phyloP scores from a whole-genome alignment of 2,329 filamentous ascomycete species.

The Chaetomiaceae sp. region DNA sequence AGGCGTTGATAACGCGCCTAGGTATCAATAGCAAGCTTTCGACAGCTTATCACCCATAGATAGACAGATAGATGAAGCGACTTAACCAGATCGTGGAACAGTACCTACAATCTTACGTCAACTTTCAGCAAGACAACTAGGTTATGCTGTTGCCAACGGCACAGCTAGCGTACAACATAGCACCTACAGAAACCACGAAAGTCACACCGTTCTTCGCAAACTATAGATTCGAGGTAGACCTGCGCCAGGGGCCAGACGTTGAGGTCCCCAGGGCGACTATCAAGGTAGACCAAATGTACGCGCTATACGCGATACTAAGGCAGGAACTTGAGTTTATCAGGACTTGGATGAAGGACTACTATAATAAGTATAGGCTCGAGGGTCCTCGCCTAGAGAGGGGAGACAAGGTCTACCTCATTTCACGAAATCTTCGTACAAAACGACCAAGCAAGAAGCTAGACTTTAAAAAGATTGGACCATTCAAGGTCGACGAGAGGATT shows the following conservation, averaged over 20 bases:
- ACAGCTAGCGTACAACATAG: constrained; percentile 21
- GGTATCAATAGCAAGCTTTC: constrained; percentile 13
- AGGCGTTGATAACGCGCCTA: not conserved
- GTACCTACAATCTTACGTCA: constrained; percentile 16
- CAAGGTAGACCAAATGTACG: constrained; percentile 2
- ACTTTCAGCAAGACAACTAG: constrained; percentile 20
- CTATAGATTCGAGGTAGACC: constrained; percentile 15
- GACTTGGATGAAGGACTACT: constrained; percentile 5
- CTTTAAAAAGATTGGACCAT: constrained; percentile 12
- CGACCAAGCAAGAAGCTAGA: constrained; percentile 10
- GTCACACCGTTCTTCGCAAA: constrained; percentile 17
- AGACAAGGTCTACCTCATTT: constrained; percentile 10
- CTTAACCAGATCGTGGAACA: constrained; percentile 13
- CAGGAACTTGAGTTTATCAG: constrained; percentile 11
- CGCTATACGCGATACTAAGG: constrained; percentile 1
- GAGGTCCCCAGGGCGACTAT: constrained; percentile 4
- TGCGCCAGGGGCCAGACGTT: constrained; percentile 6
- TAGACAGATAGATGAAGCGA: constrained; percentile 14
- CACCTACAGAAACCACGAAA: constrained; percentile 11
- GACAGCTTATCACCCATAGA: constrained; percentile 13
- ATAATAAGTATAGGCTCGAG: constrained; percentile 11
- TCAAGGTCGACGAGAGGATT: constrained; percentile 5
- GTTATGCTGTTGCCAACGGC: constrained; percentile 12
- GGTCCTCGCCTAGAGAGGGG: constrained; percentile 10
- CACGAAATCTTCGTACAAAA: constrained; percentile 7